Base-by-base conservation (phyloP, 345 rosid genomes). In the Eucalyptus rudis region DNA sequence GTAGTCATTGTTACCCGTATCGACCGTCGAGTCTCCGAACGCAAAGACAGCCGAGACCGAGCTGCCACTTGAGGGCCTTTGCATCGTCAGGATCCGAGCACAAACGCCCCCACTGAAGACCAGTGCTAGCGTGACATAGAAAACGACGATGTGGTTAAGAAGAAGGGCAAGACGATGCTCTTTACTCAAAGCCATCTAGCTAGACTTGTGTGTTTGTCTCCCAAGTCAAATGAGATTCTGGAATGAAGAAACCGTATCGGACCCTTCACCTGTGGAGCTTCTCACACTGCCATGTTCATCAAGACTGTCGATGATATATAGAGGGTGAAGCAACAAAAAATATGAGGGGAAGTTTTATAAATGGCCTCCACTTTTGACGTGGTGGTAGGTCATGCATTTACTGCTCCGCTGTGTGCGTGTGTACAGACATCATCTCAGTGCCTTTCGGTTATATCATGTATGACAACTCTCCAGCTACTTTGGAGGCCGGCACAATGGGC, bases 21-120 rank as follows among this genome's bases (percentile, higher is more conserved):
- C 92, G 13, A 91, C 76, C 6, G 90, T 56, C 25, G 92, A 91
- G 87, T 90, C 92, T n/a, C 91, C 92, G 17, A 91, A 87, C 22
- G 87, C 86, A 13, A 89, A 7, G 76, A 88, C 62, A 16, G 91
- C 92, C 4, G 89, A 81, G 85, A 90, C 87, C 58, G 20, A 76
- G 47, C 47, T 1, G 47, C 83, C 15, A 3, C 40, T 40, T 4
- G 47, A 36, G 47, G 47, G 83, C 83, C 83, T 43, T 76, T 20
- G 47, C 83, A 76, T 24, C 27, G 5, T 76, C 4, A 0, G 83
- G 47, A 76, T 76, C 83, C 47, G 27, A 76, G 47, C 9, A 36
- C 83, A 22, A 76, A 40, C 83, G 8, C 47, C 83, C 1, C 83
- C 83, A 40, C 24, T 5, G 83, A 76, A 76, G 83, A 40, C 83